phyloP scores from a whole-genome alignment of 306 rosid species.

The Trifolium fragiferum region DNA sequence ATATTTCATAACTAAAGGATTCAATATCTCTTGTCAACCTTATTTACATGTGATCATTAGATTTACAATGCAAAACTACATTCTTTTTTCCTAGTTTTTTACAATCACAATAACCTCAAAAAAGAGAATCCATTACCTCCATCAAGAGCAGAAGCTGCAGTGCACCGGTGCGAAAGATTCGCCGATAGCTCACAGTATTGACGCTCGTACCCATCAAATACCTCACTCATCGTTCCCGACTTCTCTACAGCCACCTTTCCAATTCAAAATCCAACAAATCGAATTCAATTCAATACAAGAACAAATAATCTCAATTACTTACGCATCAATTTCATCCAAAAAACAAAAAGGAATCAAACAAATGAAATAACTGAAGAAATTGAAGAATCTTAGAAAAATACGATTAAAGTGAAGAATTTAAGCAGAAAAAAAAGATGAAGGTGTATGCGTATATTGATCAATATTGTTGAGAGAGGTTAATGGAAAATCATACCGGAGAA shows the following conservation, averaged over 20 bases:
- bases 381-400: conserved; percentile 14
- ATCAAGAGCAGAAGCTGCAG: conserved; percentile 51
- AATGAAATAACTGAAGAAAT: background rate
- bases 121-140: conserved; percentile 51
- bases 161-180: conserved; percentile 54
- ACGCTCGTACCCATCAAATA: conserved; percentile 57
- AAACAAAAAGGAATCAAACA: background rate
- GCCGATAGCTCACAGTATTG: conserved; percentile 63
- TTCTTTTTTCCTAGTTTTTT: background rate
- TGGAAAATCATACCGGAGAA: conserved; percentile 4
- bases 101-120: conserved; percentile 16
- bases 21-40: background rate
- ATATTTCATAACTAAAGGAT: no score
- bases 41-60: conserved; percentile 6
- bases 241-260: conserved; percentile 31
- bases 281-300: background rate
- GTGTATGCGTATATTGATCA: background rate
- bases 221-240: conserved; percentile 46
- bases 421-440: background rate
- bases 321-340: conserved; percentile 1
- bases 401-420: background rate
- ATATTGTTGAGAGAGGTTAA: background rate
- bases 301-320: conserved; percentile 14
- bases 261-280: conserved; percentile 34
- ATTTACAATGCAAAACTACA: conserved; percentile 11